Evolutionary conservation across 345 rosid genomes (phyloP).

Genomic region (Odontarrhena argentea): DNA sequence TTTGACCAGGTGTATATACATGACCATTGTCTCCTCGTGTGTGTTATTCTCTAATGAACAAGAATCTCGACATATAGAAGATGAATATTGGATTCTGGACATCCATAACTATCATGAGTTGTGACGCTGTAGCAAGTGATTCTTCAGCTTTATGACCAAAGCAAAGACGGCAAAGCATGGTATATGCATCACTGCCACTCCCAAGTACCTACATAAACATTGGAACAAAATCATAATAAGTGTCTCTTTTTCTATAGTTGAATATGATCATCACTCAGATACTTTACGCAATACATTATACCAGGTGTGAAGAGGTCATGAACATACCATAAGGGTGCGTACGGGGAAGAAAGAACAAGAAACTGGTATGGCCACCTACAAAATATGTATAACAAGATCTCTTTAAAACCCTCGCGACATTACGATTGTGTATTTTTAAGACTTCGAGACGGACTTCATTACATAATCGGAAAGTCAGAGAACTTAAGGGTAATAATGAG

Average conservation of each 20-base stretch:
- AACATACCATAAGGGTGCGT: constrained; percentile 48
- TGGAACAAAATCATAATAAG: constrained; percentile 1
- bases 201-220: constrained; percentile 66
- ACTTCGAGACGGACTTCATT: background rate
- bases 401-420: background rate
- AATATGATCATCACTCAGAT: background rate
- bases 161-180: constrained; percentile 74
- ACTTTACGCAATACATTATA: background rate
- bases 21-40: background rate
- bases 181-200: constrained; percentile 65
- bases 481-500: background rate
- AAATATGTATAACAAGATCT: constrained; percentile 11
- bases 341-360: constrained; percentile 68
- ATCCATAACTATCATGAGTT: constrained; percentile 17
- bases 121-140: constrained; percentile 46
- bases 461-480: constrained; percentile 11
- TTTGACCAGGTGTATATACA: background rate
- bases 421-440: background rate
- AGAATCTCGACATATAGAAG: background rate
- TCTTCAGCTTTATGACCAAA: constrained; percentile 62
- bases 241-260: background rate
- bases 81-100: background rate
- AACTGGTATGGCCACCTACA: constrained; percentile 96
- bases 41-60: background rate
- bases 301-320: background rate